These are phyloP conservation scores for Pharnaceum exiguum DNA, from an alignment of 148 eudicot species.

Conservation along the genomic window DNA sequence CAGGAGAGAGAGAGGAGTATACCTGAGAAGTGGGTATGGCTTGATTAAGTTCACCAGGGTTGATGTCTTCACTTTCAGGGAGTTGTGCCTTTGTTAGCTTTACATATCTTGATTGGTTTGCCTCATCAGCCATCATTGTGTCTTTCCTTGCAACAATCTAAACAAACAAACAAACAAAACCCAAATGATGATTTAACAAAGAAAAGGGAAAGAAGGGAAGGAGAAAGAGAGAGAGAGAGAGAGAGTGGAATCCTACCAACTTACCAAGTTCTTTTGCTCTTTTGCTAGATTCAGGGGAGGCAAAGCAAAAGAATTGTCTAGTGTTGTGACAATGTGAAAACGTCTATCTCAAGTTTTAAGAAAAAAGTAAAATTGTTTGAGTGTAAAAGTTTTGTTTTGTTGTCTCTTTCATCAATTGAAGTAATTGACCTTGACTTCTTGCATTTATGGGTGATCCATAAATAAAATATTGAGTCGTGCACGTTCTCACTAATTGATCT, in stretches of 20 bases:
- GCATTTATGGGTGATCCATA: too few species aligned
- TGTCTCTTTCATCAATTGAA: too few species aligned
- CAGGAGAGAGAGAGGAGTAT: slow-evolving; percentile 9
- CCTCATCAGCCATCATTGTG: slow-evolving; percentile 67
- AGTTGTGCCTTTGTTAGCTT: slow-evolving; percentile 78
- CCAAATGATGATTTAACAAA: not conserved
- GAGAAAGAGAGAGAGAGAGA: not conserved
- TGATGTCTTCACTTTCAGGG: slow-evolving; percentile 48
- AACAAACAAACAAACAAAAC: not conserved
- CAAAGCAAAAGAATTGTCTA: too few species aligned
- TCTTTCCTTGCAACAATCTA: not conserved
- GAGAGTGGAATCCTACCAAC: too few species aligned
- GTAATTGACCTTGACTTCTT: too few species aligned
- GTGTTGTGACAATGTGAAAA: too few species aligned
- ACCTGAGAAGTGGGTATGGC: slow-evolving; percentile 93
- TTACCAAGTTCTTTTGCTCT: not conserved
- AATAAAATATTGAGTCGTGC: too few species aligned
- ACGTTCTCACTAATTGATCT: too few species aligned
- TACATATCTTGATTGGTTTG: slow-evolving; percentile 54
- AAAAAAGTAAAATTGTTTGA: too few species aligned
- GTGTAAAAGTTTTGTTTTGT: too few species aligned
- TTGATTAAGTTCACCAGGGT: slow-evolving; percentile 94
- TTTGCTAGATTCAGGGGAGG: slow-evolving; percentile 2
- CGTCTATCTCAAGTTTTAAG: too few species aligned
- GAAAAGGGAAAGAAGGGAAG: not conserved